Evolutionary conservation across 306 rosid genomes (phyloP).

Genomic region (Potentilla sterilis): DNA sequence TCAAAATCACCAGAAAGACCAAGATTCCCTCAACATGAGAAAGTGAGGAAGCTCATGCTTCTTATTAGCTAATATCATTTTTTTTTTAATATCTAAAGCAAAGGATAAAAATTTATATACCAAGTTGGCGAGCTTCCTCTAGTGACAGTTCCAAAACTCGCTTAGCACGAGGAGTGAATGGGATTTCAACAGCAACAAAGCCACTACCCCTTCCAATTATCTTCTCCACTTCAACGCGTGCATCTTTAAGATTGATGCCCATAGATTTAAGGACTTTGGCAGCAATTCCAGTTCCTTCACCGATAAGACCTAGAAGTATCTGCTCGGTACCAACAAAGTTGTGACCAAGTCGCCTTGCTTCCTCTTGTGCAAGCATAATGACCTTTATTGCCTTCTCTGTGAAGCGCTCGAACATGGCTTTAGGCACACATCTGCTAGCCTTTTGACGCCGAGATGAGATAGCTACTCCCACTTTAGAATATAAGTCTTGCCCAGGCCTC

Average conservation of each 20-base stretch:
- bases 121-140: conserved; percentile 99
- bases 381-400: conserved; percentile 97
- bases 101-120: conserved; percentile 30
- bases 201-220: conserved; percentile 99
- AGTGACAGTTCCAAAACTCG: conserved; percentile 95
- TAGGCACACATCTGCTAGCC: conserved; percentile 67
- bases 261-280: conserved; percentile 95
- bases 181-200: conserved; percentile 96
- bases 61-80: neutral
- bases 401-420: conserved; percentile 98
- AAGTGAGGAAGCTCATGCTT: neutral
- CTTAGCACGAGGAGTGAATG: conserved; percentile 97
- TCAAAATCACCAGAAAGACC: conserved; percentile 1
- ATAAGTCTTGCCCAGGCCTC: conserved; percentile 55
- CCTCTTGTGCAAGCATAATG: conserved; percentile 98
- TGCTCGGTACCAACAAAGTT: conserved; percentile 99
- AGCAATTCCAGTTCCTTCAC: conserved; percentile 98
- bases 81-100: neutral
- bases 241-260: conserved; percentile 97
- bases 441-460: conserved; percentile 47
- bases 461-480: conserved; percentile 48
- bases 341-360: conserved; percentile 98
- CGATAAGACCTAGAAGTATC: conserved; percentile 95
- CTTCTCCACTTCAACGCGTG: conserved; percentile 98
- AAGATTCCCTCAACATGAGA: neutral